Evolutionary conservation across 305 asterid genomes (phyloP).

Genomic region (Fraxinus latifolia): DNA sequence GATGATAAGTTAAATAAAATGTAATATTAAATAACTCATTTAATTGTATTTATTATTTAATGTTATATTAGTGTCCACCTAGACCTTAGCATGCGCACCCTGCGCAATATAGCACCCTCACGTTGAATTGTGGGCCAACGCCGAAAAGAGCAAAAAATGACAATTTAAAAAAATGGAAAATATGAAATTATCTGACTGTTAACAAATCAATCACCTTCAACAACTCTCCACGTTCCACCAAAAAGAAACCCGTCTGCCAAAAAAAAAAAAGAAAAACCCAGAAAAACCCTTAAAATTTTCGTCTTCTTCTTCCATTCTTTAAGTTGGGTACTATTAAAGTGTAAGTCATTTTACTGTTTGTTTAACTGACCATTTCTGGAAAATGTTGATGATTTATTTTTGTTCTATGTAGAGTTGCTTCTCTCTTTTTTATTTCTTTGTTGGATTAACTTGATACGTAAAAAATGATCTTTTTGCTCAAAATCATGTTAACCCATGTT

Average conservation of each 20-base stretch:
- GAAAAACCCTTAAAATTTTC: neutral
- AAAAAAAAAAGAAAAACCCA: neutral
- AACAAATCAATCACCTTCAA: neutral
- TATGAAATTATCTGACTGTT: neutral
- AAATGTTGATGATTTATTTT: neutral
- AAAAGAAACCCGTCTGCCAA: neutral
- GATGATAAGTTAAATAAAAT: no score
- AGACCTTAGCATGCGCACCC: neutral
- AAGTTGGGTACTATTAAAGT: neutral
- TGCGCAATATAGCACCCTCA: neutral
- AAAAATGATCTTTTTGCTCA: neutral
- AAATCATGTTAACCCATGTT: slow-evolving; percentile 8
- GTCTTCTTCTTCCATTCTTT: neutral
- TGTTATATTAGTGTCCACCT: no score
- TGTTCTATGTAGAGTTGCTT: neutral
- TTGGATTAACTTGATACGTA: neutral
- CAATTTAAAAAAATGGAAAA: neutral
- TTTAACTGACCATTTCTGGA: neutral
- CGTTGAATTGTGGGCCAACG: neutral
- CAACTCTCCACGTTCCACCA: neutral
- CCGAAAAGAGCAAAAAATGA: neutral
- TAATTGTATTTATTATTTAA: no score
- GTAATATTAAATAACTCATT: no score
- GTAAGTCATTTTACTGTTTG: neutral
- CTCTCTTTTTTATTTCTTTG: neutral